Base-by-base conservation (phyloP, 176 grass and related monocot genomes). In the Eleusine coracana region DNA sequence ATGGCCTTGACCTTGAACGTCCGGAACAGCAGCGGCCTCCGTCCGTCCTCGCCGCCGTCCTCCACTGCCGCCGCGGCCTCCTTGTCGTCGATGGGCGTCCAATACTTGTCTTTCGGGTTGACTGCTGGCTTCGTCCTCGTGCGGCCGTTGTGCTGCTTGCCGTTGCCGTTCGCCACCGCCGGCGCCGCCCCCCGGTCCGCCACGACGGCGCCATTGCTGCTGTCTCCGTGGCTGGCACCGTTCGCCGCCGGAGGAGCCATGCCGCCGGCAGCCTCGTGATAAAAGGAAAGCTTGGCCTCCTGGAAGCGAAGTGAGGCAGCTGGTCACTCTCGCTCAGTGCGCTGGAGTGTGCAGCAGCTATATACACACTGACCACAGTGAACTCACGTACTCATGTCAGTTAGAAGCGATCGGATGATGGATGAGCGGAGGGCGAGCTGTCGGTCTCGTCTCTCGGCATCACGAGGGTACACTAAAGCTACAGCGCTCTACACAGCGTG, bases 1-100 rank as follows among this genome's bases (percentile, higher is more conserved):
- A 85, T 36, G 65, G 70, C 82, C 71, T 84, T 80, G 64, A 85
- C 87, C 71, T 18, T 89, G 87, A 55, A 89, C 9, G 71, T 89
- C 71, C 87, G 63, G 82, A 45, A 89, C 77, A 89, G 82, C 31
- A 89, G 82, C 71, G 77, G 82, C 44, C 86, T 46, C 38, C 82
- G 71, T 2, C 82, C 87, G 54, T 89, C 87, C 77, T 89, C 87
- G 44, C 87, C 82, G 54, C 77, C 77, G 71, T 76, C 77, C 44
- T 68, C 77, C 0, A 18, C 18, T 10, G 82, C 77, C 23, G 71
- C 54, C 44, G 64, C 64, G 48, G 79, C 49, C 44, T 85, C 87
- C 58, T 40, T 6, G 5, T 71, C 82, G 71, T 89, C 87, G 71
- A 68, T 14, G 50, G 87, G 82, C 42, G 73, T 50, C 87, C 87